phyloP scores from a whole-genome alignment of 2,329 filamentous ascomycete genomes.

The Aspergillus cejpii region DNA sequence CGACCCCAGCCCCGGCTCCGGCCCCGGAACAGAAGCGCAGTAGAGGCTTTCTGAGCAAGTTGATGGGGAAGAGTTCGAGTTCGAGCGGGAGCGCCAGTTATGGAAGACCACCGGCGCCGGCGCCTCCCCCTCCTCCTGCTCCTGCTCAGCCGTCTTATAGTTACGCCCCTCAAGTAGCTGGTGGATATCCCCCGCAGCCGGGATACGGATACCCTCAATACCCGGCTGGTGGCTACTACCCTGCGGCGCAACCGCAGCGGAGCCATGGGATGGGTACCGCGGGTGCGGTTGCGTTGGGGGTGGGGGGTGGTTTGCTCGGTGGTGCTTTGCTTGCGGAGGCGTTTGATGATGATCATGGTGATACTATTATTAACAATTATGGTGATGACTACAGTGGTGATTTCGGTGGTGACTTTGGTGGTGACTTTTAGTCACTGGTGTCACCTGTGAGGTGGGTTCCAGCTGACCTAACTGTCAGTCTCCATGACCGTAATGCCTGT shows the following conservation, averaged over 20 bases:
- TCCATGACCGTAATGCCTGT: no score
- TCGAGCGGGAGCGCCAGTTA: constrained; percentile 16
- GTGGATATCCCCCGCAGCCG: constrained; percentile 27
- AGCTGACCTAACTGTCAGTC: no score
- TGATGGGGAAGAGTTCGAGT: constrained; percentile 43
- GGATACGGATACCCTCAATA: constrained; percentile 37
- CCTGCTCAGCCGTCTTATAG: no score
- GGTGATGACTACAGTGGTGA: constrained; percentile 25
- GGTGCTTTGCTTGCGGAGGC: constrained; percentile 65
- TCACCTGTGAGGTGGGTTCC: no score
- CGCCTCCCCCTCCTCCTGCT: no score
- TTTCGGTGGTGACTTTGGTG: constrained; percentile 22
- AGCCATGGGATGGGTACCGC: constrained; percentile 57
- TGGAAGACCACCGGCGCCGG: constrained; percentile 11
- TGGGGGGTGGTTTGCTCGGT: constrained; percentile 74
- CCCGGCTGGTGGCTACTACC: constrained; percentile 32
- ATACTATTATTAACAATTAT: constrained; percentile 28
- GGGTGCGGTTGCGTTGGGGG: constrained; percentile 68
- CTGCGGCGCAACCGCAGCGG: constrained; percentile 39
- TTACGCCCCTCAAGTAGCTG: no score
- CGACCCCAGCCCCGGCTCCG: constrained; percentile 1
- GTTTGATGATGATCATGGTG: constrained; percentile 51
- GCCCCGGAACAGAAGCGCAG: constrained; percentile 35
- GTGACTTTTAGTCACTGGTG: constrained; percentile 7
- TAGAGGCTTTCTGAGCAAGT: constrained; percentile 47